Percentiles rank a stretch among this genome's conserved stretches.
Conservation (phyloP, 768 basidiomycete species). For the Panaeolus papilionaceus region DNA sequence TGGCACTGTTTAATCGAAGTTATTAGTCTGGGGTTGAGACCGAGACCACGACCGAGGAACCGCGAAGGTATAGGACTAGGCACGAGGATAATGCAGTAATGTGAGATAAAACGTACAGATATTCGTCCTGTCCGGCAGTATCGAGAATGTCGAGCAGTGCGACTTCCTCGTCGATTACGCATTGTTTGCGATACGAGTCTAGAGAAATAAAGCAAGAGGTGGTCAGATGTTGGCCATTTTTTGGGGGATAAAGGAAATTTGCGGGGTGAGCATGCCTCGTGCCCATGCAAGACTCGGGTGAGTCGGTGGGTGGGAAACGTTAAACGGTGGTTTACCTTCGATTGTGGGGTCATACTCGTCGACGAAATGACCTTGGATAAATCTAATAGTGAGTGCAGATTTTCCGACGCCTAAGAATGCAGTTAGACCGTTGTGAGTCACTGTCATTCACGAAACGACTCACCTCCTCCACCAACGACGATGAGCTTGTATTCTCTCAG, state of each 20-base stretch:
- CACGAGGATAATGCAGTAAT: neutral
- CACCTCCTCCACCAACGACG: slow-evolving; percentile 96
- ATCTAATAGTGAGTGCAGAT: slow-evolving; percentile 95
- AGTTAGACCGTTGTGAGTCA: slow-evolving; percentile 11
- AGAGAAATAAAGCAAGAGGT: slow-evolving; percentile 18
- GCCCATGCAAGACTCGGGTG: slow-evolving; percentile 1
- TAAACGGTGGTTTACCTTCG: slow-evolving; percentile 62
- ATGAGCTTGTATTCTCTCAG: slow-evolving; percentile 98
- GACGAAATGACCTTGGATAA: slow-evolving; percentile 94
- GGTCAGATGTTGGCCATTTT: neutral
- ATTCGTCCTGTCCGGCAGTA: slow-evolving; percentile 99
- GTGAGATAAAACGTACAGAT: slow-evolving; percentile 60
- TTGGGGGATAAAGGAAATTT: slow-evolving; percentile 1
- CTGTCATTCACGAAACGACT: slow-evolving; percentile 2
- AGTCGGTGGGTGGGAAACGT: neutral
- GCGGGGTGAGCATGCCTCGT: slow-evolving; percentile 2
- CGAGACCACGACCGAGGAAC: neutral
- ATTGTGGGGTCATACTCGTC: slow-evolving; percentile 96
- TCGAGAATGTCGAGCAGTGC: slow-evolving; percentile 95
- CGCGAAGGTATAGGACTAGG: neutral
- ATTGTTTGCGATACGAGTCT: slow-evolving; percentile 98
- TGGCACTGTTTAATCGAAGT: slow-evolving; percentile 61
- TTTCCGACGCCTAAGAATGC: slow-evolving; percentile 53
- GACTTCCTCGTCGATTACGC: slow-evolving; percentile 95
- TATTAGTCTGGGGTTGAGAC: slow-evolving; percentile 3